phyloP scores from a whole-genome alignment of 2,329 filamentous ascomycete genomes.

The Fusarium guadeloupense region DNA sequence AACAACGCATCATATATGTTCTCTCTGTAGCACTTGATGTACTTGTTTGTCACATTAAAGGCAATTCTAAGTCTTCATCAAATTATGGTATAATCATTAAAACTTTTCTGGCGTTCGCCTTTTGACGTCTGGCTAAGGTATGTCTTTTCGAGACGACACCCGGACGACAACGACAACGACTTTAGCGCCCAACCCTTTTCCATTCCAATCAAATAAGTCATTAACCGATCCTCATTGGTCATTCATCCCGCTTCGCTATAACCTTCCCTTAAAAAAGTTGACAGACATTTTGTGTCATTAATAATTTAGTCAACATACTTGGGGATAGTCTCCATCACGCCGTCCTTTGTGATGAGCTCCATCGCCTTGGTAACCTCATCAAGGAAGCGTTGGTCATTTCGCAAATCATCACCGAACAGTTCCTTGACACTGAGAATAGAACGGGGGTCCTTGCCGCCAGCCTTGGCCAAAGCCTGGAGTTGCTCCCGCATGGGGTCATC shows the following conservation, averaged over 20 bases:
- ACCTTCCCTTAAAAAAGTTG: not conserved
- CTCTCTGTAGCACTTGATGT: not conserved
- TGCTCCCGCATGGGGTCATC: constrained; percentile 61
- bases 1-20: not conserved
- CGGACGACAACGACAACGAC: not conserved
- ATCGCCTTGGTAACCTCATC: constrained; percentile 57
- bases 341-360: constrained; percentile 57
- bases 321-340: constrained; percentile 59
- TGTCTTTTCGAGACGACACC: not conserved
- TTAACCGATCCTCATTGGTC: constrained; percentile 16
- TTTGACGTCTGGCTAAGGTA: constrained; percentile 21
- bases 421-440: constrained; percentile 56
- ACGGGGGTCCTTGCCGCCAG: constrained; percentile 53
- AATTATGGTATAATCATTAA: constrained; percentile 30
- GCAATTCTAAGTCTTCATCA: not conserved
- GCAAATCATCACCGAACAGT: constrained; percentile 62
- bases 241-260: constrained; percentile 18
- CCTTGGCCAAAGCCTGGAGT: constrained; percentile 56
- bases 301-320: constrained; percentile 53
- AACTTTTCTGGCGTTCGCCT: constrained; percentile 26
- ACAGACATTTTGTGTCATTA: not conserved
- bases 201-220: constrained; percentile 11
- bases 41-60: not conserved
- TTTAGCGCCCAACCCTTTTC: not conserved
- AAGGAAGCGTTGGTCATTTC: constrained; percentile 58